Percentiles rank a stretch among this genome's conserved stretches.
Evolutionary conservation across 129 eudicot species (phyloP).

Genomic region (Logfia minima): DNA sequence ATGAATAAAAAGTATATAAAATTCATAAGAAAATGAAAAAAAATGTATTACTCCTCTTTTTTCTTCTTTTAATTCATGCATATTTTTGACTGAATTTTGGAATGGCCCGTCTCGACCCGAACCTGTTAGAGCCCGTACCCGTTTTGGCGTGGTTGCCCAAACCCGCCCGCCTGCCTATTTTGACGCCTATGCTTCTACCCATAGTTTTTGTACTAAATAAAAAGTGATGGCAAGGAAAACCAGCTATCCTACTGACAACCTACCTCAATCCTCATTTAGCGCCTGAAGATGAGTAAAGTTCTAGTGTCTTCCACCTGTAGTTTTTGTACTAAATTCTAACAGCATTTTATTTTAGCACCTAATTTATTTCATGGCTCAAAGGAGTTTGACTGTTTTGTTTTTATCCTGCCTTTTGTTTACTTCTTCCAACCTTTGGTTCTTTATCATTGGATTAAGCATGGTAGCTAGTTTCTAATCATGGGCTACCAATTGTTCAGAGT

Average conservation of each 20-base stretch:
- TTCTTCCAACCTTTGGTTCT: background rate
- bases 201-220: too few species aligned
- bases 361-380: background rate
- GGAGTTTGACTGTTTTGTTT: slow-evolving; percentile 8
- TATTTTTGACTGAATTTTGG: too few species aligned
- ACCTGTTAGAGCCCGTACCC: too few species aligned
- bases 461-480: slow-evolving; percentile 24
- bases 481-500: slow-evolving; percentile 53
- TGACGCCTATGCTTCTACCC: too few species aligned
- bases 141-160: too few species aligned
- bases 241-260: background rate
- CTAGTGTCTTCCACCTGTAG: background rate
- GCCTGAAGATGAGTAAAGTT: background rate
- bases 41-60: too few species aligned
- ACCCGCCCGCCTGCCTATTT: too few species aligned
- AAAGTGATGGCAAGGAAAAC: background rate
- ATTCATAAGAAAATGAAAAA: too few species aligned
- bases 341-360: background rate
- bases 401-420: background rate
- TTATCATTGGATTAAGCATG: background rate
- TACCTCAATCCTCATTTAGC: background rate
- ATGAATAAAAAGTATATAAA: too few species aligned
- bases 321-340: slow-evolving; percentile 1
- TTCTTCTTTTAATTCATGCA: too few species aligned
- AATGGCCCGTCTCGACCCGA: too few species aligned